These are phyloP conservation scores for Petunia hybrid DNA, from an alignment of 305 asterid species.

Conservation along the genomic window DNA sequence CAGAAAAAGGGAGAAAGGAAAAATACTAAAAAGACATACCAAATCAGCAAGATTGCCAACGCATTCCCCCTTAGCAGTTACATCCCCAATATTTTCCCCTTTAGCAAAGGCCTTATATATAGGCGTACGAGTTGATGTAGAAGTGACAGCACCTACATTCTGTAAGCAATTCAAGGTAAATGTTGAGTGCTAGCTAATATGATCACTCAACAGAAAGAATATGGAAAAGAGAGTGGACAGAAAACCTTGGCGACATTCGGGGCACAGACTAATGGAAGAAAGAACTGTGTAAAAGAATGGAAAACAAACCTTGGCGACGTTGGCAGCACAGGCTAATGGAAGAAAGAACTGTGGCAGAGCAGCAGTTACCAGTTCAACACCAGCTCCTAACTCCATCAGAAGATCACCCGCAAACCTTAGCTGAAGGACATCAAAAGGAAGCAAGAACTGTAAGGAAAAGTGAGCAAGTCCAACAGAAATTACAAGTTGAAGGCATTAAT, in stretches of 20 bases:
- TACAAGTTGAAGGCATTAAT: neutral
- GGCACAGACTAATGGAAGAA: constrained; percentile 97
- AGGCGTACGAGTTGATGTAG: constrained; percentile 97
- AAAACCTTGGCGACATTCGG: constrained; percentile 96
- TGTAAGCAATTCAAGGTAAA: constrained; percentile 47
- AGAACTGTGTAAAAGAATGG: constrained; percentile 68
- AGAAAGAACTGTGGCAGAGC: constrained; percentile 89
- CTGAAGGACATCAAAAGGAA: constrained; percentile 48
- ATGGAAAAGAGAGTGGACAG: constrained; percentile 15
- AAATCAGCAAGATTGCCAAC: constrained; percentile 95
- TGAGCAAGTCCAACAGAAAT: neutral
- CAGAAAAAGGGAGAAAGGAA: constrained; percentile 30
- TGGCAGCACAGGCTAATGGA: constrained; percentile 98
- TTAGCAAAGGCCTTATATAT: constrained; percentile 97
- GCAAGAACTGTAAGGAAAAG: neutral
- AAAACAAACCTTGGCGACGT: constrained; percentile 81
- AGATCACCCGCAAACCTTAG: constrained; percentile 96
- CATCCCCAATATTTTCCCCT: constrained; percentile 99
- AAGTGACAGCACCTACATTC: constrained; percentile 96
- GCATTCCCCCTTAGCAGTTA: constrained; percentile 99
- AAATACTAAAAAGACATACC: constrained; percentile 55
- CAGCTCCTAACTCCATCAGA: constrained; percentile 97
- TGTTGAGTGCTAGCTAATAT: constrained; percentile 7
- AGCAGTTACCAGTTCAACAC: constrained; percentile 90
- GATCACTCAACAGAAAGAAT: constrained; percentile 26